Conservation (phyloP, 148 eudicot species). For the Selenicereus undatus region DNA sequence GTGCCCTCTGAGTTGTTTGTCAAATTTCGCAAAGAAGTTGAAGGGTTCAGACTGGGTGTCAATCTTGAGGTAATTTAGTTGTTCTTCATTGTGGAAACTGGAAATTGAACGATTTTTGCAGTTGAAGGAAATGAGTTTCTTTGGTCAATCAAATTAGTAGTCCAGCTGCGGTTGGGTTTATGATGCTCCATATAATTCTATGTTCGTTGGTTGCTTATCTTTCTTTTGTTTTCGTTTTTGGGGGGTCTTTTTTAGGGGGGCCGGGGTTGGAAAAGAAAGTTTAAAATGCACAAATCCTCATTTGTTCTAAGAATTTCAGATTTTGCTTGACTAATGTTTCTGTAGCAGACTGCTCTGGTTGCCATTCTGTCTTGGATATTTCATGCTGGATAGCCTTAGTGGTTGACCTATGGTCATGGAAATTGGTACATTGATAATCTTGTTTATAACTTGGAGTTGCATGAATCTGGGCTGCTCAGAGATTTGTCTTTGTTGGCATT, state of each 20-base stretch:
- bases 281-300: not conserved
- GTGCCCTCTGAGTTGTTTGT: conserved; percentile 74
- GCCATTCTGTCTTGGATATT: not conserved
- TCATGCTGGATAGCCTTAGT: not conserved
- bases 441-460: not conserved
- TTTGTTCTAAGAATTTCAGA: not conserved
- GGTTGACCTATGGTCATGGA: not conserved
- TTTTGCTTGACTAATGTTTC: not conserved
- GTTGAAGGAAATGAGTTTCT: not conserved
- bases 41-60: conserved; percentile 68
- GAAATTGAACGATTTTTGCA: not conserved
- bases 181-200: not conserved
- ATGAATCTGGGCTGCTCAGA: not conserved
- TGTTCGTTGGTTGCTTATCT: not conserved
- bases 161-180: not conserved
- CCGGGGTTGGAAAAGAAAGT: not conserved
- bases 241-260: not conserved
- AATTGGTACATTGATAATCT: not conserved
- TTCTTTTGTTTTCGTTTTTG: not conserved
- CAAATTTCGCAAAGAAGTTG: conserved; percentile 70
- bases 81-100: not conserved
- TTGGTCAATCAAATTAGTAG: not conserved
- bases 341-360: not conserved
- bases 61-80: conserved; percentile 63
- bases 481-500: not conserved